Evolutionary conservation across 495 filamentous ascomycete species (phyloP).

Genomic region (Hypoxylon cercidicola): DNA sequence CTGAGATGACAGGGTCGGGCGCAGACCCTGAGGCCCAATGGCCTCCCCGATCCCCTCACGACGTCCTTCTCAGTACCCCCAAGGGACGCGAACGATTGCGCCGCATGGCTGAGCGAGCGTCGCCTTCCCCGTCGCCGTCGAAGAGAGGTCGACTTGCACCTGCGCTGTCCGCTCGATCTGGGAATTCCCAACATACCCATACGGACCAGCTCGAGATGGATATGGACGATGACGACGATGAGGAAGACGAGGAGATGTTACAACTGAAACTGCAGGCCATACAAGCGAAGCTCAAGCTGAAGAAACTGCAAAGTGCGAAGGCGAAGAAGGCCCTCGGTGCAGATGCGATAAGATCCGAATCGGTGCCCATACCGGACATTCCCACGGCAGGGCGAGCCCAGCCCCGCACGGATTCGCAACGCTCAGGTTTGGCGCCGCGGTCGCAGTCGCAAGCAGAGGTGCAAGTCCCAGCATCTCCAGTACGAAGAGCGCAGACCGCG

Average conservation of each 20-base stretch:
- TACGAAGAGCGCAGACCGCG: conserved; percentile 57
- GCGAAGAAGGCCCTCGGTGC: conserved; percentile 49
- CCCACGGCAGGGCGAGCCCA: conserved; percentile 33
- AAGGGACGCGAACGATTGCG: conserved; percentile 77
- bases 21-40: conserved; percentile 67
- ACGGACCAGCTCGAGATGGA: conserved; percentile 50
- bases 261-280: conserved; percentile 86
- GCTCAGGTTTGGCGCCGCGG: conserved; percentile 36
- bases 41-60: conserved; percentile 88
- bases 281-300: conserved; percentile 86
- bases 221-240: conserved; percentile 67
- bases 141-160: conserved; percentile 35
- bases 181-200: conserved; percentile 26
- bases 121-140: conserved; percentile 71
- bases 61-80: conserved; percentile 83
- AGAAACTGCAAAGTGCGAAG: conserved; percentile 76
- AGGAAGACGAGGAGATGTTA: conserved; percentile 91
- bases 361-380: conserved; percentile 26
- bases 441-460: conserved; percentile 60
- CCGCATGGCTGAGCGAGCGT: conserved; percentile 69
- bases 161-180: conserved; percentile 20
- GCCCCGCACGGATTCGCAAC: conserved; percentile 26
- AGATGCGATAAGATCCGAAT: conserved; percentile 41
- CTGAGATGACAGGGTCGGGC: conserved; percentile 32
- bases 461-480: conserved; percentile 85